Evolutionary conservation across 2,329 filamentous ascomycete species (phyloP).

Genomic region (Sphaerulina vaccinii): DNA sequence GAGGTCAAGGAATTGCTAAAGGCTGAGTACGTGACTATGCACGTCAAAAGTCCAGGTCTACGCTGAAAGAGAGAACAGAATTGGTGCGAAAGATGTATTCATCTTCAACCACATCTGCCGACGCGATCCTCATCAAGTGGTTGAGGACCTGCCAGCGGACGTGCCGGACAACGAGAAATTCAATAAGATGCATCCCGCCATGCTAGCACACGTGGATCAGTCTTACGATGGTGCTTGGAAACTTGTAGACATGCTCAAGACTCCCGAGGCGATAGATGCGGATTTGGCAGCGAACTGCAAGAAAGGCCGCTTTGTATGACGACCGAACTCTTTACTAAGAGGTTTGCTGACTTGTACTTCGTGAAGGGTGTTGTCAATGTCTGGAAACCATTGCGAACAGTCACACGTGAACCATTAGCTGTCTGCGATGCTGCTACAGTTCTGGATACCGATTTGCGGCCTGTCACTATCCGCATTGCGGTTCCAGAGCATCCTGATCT

Average conservation of each 20-base stretch:
- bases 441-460: slow-evolving; percentile 9
- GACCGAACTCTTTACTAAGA: background rate
- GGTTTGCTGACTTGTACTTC: background rate
- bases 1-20: slow-evolving; percentile 12
- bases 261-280: background rate
- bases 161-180: slow-evolving; percentile 1
- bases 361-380: slow-evolving; percentile 19
- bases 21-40: slow-evolving; percentile 5
- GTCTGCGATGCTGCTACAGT: slow-evolving; percentile 17
- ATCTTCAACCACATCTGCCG: slow-evolving; percentile 5
- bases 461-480: background rate
- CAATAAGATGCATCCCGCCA: background rate
- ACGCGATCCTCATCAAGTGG: background rate
- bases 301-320: slow-evolving; percentile 6
- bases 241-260: background rate
- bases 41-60: background rate
- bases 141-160: slow-evolving; percentile 1
- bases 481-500: background rate
- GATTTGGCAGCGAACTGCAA: slow-evolving; percentile 1
- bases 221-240: slow-evolving; percentile 9
- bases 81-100: slow-evolving; percentile 5
- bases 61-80: background rate
- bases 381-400: slow-evolving; percentile 21
- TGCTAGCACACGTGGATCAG: slow-evolving; percentile 10
- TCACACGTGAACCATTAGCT: slow-evolving; percentile 19